Evolutionary conservation across 495 filamentous ascomycete genomes (phyloP), one percentile per base, ranked within the genome.

Genomic region (Aspergillus ostianus): DNA sequence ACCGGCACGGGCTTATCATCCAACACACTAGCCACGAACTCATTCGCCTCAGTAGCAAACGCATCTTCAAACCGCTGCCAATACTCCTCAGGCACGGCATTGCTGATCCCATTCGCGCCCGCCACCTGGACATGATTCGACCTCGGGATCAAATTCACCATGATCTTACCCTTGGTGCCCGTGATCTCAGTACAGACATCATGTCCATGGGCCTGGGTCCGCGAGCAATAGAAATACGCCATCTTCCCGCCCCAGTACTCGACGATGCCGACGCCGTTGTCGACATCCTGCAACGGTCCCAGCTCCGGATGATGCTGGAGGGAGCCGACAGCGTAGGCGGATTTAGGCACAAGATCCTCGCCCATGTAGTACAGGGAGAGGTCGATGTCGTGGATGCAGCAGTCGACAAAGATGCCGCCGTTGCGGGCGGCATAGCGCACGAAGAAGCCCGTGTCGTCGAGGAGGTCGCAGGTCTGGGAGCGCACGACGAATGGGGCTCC

Each of bases 351-450:
- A 0, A 48, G 56, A 18, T 74, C 64, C 30, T 80, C 64, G 18
- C 68, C 69, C 62, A 80, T 69, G 70, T 66, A 80, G 70, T 68
- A 81, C 1, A 81, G 66, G 0, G 75, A 69, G 7, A 81, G 68
- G 61, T 80, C 78, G 64, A 81, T 78, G 60, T 81, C 78, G 63
- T 80, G 78, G 64, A 80, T 72, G 56, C 68, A 72, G 67, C 72
- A 76, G 62, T 79, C 77, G 13, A 81, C 75, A 61, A 80, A 81
- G 61, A 81, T 80, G 32, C 78, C 78, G 32, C 78, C 78, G 47
- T 62, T 73, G 63, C 66, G 70, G 47, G 68, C 23, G 19, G 76
- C 73, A 58, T 80, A 81, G 10, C 64, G 47, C 20, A 81, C 75
- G 62, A 80, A 81, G 69, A 79, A 81, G 18, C 78, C 77, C 15